Percentiles rank a stretch among this genome's conserved stretches.
phyloP scores from a whole-genome alignment of 148 eudicot species.

The Cornus florida region DNA sequence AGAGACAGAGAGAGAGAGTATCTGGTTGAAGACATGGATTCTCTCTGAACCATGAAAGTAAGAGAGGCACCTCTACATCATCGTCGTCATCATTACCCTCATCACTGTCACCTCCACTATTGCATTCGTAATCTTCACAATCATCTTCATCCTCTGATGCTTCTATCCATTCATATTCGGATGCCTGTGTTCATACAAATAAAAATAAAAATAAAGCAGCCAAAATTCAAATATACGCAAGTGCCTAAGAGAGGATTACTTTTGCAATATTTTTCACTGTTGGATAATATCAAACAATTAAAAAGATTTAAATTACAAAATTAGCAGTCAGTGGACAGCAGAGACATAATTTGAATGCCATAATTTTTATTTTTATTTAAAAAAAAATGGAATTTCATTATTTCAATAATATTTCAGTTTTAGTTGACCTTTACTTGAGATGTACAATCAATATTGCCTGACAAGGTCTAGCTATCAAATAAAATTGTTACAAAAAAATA shows the following conservation, averaged over 20 bases:
- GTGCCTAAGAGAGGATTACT: not conserved
- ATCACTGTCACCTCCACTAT: slow-evolving; percentile 45
- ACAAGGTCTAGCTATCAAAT: not conserved
- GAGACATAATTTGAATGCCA: not conserved
- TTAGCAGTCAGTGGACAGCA: not conserved
- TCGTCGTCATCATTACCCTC: slow-evolving; percentile 61
- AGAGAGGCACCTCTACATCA: slow-evolving; percentile 41
- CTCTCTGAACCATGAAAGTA: not conserved
- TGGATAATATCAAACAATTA: not conserved
- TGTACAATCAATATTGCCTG: not conserved
- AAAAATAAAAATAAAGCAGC: not conserved
- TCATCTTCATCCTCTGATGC: slow-evolving; percentile 29
- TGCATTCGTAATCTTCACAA: slow-evolving; percentile 36
- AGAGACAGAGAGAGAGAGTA: not conserved
- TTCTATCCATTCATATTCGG: slow-evolving; percentile 98
- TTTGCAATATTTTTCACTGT: not conserved
- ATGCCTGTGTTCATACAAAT: slow-evolving; percentile 47
- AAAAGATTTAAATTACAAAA: not conserved
- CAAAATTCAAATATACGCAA: not conserved
- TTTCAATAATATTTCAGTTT: not conserved
- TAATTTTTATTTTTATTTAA: not conserved
- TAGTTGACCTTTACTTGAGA: not conserved
- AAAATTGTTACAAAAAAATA: no score
- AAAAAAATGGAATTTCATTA: not conserved
- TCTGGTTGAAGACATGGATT: not conserved